These are phyloP conservation scores for Russula ochroleuca DNA, from an alignment of 768 basidiomycete genomes.

Conservation along the genomic window DNA sequence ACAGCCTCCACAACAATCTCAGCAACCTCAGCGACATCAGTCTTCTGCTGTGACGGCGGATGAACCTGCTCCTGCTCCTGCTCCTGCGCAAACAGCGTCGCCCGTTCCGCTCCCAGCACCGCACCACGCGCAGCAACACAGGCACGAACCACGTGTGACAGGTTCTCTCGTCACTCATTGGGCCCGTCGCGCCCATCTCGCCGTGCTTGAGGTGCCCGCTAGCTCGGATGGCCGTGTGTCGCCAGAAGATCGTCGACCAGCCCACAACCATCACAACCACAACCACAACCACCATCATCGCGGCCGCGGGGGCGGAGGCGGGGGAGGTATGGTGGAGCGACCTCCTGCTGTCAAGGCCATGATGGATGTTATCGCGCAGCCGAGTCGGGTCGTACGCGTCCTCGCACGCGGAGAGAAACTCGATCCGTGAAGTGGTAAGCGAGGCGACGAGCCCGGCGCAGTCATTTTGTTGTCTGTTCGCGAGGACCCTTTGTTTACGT, in stretches of 20 bases:
- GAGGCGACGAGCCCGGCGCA: background rate
- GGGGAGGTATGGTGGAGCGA: conserved; percentile 61
- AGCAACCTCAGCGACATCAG: background rate
- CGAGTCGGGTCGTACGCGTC: conserved; percentile 70
- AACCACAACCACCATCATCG: conserved; percentile 18
- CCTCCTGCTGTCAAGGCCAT: conserved; percentile 75
- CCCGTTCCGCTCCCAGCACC: conserved; percentile 68
- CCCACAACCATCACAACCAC: conserved; percentile 21
- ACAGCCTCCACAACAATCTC: background rate
- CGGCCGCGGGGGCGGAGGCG: conserved; percentile 28
- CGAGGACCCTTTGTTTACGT: conserved; percentile 1
- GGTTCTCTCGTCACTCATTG: conserved; percentile 62
- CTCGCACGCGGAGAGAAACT: conserved; percentile 83
- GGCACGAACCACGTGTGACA: conserved; percentile 59
- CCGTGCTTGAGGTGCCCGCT: conserved; percentile 47
- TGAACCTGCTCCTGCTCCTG: background rate
- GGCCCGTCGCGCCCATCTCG: conserved; percentile 60
- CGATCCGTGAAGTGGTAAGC: conserved; percentile 42
- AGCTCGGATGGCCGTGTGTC: conserved; percentile 27
- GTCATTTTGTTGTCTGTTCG: background rate
- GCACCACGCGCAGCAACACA: conserved; percentile 38
- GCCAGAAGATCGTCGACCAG: conserved; percentile 32
- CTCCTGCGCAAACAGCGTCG: conserved; percentile 31
- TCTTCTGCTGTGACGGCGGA: background rate
- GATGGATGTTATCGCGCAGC: conserved; percentile 74